These are phyloP conservation scores for Desmodesmus armatus DNA, from an alignment of 139 green algal genomes.

Conservation along the genomic window DNA sequence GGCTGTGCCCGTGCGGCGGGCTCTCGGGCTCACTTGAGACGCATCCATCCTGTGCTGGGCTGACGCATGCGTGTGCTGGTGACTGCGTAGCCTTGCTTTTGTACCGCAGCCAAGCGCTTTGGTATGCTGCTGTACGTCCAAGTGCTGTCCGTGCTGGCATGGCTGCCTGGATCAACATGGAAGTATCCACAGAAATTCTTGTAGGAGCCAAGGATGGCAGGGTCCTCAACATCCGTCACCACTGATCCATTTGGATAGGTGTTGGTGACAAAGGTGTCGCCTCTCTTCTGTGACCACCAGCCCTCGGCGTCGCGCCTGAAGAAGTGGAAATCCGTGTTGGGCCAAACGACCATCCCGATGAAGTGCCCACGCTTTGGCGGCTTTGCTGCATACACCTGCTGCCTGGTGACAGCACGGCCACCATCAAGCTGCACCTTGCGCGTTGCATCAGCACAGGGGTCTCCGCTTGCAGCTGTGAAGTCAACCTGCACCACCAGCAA, in stretches of 20 bases:
- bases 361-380: not conserved
- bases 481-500: too few relatives aligned
- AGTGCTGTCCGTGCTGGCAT: not conserved
- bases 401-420: not conserved
- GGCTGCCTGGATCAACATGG: not conserved
- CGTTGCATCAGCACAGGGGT: not conserved
- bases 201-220: not conserved
- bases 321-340: not conserved
- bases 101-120: not conserved
- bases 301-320: constrained; percentile 4
- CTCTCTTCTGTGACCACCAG: not conserved
- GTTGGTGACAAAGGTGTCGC: constrained; percentile 27
- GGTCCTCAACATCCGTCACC: constrained; percentile 5
- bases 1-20: too few relatives aligned
- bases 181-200: constrained; percentile 10
- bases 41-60: too few relatives aligned
- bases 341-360: constrained; percentile 3
- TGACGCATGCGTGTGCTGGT: not conserved
- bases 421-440: not conserved
- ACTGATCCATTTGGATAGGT: not conserved
- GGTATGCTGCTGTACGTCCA: not conserved
- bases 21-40: too few relatives aligned
- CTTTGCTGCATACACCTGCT: not conserved
- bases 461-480: too few relatives aligned
- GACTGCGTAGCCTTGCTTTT: not conserved